Evolutionary conservation across 148 eudicot genomes (phyloP).

Genomic region (Linanthus parryae): DNA sequence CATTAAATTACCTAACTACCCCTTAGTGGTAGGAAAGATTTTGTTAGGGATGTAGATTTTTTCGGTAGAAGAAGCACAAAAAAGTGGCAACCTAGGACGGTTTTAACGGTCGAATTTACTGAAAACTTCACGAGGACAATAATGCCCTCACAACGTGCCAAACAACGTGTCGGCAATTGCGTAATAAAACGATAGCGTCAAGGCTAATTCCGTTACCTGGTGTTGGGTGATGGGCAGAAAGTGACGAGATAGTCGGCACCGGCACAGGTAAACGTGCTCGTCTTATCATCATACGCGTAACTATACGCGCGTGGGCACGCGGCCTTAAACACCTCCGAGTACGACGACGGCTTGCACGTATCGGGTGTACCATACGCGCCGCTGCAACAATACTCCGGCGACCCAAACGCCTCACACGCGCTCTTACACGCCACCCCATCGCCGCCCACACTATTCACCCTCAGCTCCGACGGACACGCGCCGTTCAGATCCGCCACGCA

Average conservation of each 20-base stretch:
- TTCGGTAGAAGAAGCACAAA: neutral
- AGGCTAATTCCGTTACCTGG: constrained; percentile 46
- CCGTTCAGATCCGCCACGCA: constrained; percentile 66
- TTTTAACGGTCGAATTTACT: neutral
- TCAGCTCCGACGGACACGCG: constrained; percentile 58
- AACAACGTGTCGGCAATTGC: constrained; percentile 11
- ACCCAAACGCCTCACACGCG: constrained; percentile 93
- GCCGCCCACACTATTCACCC: constrained; percentile 41
- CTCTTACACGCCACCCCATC: constrained; percentile 73
- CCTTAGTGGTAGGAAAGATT: neutral
- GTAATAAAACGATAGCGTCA: neutral
- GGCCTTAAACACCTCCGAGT: constrained; percentile 53
- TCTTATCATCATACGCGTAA: constrained; percentile 88
- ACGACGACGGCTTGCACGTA: constrained; percentile 62
- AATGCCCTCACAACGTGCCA: neutral
- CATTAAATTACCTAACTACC: too few species aligned
- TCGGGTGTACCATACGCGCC: constrained; percentile 67
- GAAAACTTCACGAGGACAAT: neutral
- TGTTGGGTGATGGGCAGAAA: constrained; percentile 79
- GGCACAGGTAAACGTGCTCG: constrained; percentile 81
- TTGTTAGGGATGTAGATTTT: neutral
- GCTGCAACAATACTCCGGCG: constrained; percentile 78
- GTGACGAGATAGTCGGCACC: constrained; percentile 63
- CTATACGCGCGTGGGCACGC: constrained; percentile 90
- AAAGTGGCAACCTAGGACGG: neutral